These are phyloP conservation scores for Cyclotella atomus DNA, from an alignment of 108 stramenopile species.

Conservation along the genomic window DNA sequence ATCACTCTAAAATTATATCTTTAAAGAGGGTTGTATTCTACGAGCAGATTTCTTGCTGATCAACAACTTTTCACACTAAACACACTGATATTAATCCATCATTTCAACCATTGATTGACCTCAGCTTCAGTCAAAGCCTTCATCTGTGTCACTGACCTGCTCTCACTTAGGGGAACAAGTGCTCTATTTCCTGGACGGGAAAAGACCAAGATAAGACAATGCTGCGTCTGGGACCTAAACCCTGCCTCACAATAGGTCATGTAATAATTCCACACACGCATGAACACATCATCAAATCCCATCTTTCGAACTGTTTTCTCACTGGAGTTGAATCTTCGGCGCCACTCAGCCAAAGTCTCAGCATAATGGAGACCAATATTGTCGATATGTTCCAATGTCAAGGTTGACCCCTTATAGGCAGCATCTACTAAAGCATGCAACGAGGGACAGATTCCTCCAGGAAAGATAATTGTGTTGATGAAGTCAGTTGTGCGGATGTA, in stretches of 20 bases:
- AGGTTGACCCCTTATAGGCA: slow-evolving; percentile 72
- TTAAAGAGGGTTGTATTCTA: no score
- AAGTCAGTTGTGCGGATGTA: slow-evolving; percentile 93
- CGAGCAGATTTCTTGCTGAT: no score
- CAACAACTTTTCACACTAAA: no score
- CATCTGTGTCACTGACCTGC: slow-evolving; percentile 65
- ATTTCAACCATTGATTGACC: slow-evolving; percentile 57
- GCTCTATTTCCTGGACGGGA: slow-evolving; percentile 69
- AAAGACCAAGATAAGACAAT: slow-evolving; percentile 83
- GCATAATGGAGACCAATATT: slow-evolving; percentile 97
- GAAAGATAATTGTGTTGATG: slow-evolving; percentile 97
- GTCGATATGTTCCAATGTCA: slow-evolving; percentile 88
- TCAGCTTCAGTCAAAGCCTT: slow-evolving; percentile 57
- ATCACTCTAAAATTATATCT: no score
- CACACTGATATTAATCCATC: no score
- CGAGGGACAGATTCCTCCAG: slow-evolving; percentile 91
- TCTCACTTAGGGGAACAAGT: slow-evolving; percentile 66
- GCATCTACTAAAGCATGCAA: slow-evolving; percentile 90
- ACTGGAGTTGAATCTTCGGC: slow-evolving; percentile 88
- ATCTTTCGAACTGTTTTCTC: slow-evolving; percentile 63
- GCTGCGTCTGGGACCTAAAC: slow-evolving; percentile 80
- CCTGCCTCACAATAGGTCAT: slow-evolving; percentile 96
- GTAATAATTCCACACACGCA: slow-evolving; percentile 97
- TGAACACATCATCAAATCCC: slow-evolving; percentile 94
- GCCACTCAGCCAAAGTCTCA: slow-evolving; percentile 93